Base-by-base conservation (phyloP, 2,329 filamentous ascomycete species). In the Colletotrichum paranaense region DNA sequence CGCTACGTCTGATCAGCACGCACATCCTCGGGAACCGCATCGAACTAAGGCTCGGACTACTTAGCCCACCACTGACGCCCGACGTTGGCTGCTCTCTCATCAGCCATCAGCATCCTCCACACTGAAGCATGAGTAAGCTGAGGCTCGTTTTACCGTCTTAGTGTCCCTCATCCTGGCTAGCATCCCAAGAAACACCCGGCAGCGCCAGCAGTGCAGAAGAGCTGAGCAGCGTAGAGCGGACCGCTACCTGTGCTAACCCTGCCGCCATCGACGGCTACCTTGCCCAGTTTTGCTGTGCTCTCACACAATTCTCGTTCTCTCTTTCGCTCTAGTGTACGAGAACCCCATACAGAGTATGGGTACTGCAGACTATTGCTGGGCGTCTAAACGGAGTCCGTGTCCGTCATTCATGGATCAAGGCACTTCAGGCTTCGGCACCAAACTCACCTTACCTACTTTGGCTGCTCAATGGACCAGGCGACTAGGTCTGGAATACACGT, bases 71-170 rank as follows among this genome's bases (percentile, higher is more conserved):
- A 35, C 4, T 7, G 19, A 35, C 62, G 53, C 66, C 53, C 66
- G 59, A 70, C 32, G 62, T 70, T 64, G 67, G 46, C 46, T 59
- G 42, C 38, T 19, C 67, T 22, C 35, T 49, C 30, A 28, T 63
- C 30, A n/a, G 16, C 28, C 49, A 22, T 46, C 26, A 46, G 38
- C 38, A 35, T 58, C 35, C 42, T 49, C 42, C 42, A 49, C 42
- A 49, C 8, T 49, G 42, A 49, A 49, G 19, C 42, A 49, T 68
- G 69, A 68, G 64, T 68, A 68, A 68, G 68, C 68, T 62, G 64
- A 62, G 68, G 57, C 64, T 72, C 60, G 59, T 12, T 53, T 12
- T 52, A 53, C 19, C 7, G 52, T 12, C 38, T 16, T 52, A 53
- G 16, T 11, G 67, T 46, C 30, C 16, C 24, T 12, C 28, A 42